These are phyloP conservation scores for Lactarius deliciosus DNA, from an alignment of 768 basidiomycete genomes.

Conservation along the genomic window DNA sequence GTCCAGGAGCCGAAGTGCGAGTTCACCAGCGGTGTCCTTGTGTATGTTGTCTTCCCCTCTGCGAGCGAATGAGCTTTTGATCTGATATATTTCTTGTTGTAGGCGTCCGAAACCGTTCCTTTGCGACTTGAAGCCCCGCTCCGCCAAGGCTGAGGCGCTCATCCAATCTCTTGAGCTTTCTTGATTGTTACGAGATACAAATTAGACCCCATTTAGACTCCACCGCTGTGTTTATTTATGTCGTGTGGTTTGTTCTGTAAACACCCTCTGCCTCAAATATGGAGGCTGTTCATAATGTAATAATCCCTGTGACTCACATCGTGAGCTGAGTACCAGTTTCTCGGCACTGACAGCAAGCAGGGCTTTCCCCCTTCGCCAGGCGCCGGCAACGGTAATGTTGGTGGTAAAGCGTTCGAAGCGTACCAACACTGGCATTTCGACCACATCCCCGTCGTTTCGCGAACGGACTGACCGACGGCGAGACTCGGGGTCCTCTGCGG, in stretches of 20 bases:
- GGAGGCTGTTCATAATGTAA: too few species aligned
- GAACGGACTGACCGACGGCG: too few species aligned
- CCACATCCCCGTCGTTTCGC: too few species aligned
- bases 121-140: constrained; percentile 30
- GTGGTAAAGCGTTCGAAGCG: too few species aligned
- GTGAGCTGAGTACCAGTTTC: too few species aligned
- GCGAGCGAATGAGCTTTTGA: background rate
- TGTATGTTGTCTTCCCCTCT: constrained; percentile 12
- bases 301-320: too few species aligned
- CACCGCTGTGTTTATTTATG: background rate
- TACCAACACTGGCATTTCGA: too few species aligned
- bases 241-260: background rate
- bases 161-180: constrained; percentile 17
- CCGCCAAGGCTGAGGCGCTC: constrained; percentile 26
- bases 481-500: too few species aligned
- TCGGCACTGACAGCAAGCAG: too few species aligned
- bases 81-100: background rate
- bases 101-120: constrained; percentile 33
- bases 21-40: constrained; percentile 26
- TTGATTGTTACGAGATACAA: background rate
- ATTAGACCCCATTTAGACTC: background rate
- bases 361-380: too few species aligned
- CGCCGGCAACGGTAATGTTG: too few species aligned
- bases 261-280: too few species aligned
- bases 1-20: constrained; percentile 26